Conservation (phyloP, 2,329 filamentous ascomycete genomes). For the Verticillium klebahnii region DNA sequence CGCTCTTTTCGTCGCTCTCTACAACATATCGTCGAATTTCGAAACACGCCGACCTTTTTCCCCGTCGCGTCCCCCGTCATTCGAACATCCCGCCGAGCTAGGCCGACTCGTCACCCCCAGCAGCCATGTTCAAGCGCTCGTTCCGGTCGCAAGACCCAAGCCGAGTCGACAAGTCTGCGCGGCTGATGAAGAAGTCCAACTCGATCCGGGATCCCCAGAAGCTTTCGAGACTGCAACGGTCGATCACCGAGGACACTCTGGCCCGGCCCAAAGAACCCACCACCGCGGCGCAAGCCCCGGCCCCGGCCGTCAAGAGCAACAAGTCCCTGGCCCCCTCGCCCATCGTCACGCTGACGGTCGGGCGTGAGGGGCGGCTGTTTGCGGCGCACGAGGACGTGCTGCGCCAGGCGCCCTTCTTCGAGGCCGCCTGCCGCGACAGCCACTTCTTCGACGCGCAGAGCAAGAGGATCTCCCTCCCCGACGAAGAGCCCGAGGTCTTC, state of each 20-base stretch:
- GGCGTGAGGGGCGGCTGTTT: slow-evolving; percentile 81
- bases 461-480: slow-evolving; percentile 69
- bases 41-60: slow-evolving; percentile 9
- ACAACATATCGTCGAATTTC: slow-evolving; percentile 17
- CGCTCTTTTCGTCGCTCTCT: slow-evolving; percentile 53
- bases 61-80: slow-evolving; percentile 29
- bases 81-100: slow-evolving; percentile 16
- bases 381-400: slow-evolving; percentile 93
- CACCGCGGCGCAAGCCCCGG: slow-evolving; percentile 41
- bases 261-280: slow-evolving; percentile 24
- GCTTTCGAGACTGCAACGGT: slow-evolving; percentile 80
- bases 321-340: slow-evolving; percentile 48
- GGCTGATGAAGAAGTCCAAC: slow-evolving; percentile 67
- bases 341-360: slow-evolving; percentile 83
- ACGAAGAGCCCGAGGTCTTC: slow-evolving; percentile 86
- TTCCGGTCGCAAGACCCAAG: slow-evolving; percentile 62
- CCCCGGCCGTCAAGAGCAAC: slow-evolving; percentile 17
- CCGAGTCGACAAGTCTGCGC: slow-evolving; percentile 83
- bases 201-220: slow-evolving; percentile 68
- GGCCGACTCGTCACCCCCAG: slow-evolving; percentile 13
- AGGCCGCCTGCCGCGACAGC: slow-evolving; percentile 59
- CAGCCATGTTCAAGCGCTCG: slow-evolving; percentile 86
- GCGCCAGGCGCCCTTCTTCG: slow-evolving; percentile 79
- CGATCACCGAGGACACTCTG: slow-evolving; percentile 56
- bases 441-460: slow-evolving; percentile 70